These are phyloP conservation scores for Ceratocystis destructans DNA, from an alignment of 2,329 filamentous ascomycete genomes.

Conservation along the genomic window DNA sequence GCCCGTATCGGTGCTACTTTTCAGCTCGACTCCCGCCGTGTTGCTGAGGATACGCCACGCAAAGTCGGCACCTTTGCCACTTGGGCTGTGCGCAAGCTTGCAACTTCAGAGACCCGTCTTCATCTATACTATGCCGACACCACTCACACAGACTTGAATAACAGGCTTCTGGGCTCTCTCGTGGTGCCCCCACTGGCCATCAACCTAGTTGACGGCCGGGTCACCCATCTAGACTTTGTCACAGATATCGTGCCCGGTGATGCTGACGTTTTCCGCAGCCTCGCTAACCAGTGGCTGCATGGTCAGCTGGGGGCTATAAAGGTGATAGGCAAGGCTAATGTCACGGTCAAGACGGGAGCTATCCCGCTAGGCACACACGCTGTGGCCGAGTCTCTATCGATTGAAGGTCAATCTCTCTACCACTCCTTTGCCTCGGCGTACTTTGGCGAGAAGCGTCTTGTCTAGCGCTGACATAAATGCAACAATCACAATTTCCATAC, in stretches of 20 bases:
- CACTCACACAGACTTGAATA: conserved; percentile 52
- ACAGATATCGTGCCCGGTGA: conserved; percentile 64
- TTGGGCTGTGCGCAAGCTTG: conserved; percentile 63
- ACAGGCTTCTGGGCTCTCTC: conserved; percentile 55
- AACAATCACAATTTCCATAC: background rate
- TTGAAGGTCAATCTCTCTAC: conserved; percentile 71
- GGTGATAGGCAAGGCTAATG: conserved; percentile 57
- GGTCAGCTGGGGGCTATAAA: conserved; percentile 59
- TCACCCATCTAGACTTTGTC: conserved; percentile 65
- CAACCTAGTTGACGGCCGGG: conserved; percentile 62
- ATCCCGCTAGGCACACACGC: conserved; percentile 64
- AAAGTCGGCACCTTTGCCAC: conserved; percentile 66
- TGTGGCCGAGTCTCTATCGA: conserved; percentile 58
- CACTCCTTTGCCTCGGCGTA: conserved; percentile 47
- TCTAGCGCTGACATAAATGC: conserved; percentile 16
- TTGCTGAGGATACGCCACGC: conserved; percentile 55
- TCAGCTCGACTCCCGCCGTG: conserved; percentile 61
- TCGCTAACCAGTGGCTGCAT: conserved; percentile 81
- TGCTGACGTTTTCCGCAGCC: conserved; percentile 57
- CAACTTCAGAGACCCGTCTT: conserved; percentile 58
- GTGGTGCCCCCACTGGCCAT: conserved; percentile 61
- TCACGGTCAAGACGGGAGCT: conserved; percentile 66
- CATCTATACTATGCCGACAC: conserved; percentile 56
- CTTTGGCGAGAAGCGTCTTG: conserved; percentile 42
- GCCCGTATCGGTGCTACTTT: conserved; percentile 74